phyloP scores from a whole-genome alignment of 2,329 filamentous ascomycete species.

The Fusarium decemcellulare region DNA sequence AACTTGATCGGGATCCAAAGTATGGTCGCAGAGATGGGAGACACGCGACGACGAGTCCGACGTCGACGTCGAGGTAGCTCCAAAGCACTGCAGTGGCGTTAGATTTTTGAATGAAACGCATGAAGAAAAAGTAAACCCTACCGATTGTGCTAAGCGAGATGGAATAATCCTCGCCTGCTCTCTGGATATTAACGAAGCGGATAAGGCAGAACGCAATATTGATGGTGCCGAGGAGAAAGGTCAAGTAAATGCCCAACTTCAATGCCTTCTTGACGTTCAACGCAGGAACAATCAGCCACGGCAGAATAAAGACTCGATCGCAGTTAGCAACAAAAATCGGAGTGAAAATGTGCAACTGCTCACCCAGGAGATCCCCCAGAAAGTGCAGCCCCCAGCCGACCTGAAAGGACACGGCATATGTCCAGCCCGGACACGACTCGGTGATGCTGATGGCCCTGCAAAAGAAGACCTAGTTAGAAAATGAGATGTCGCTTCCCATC shows the following conservation, averaged over 20 bases:
- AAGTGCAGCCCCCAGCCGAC: constrained; percentile 34
- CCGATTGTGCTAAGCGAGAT: constrained; percentile 31
- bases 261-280: constrained; percentile 14
- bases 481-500: no score
- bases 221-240: constrained; percentile 31
- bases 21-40: constrained; percentile 37
- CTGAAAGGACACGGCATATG: constrained; percentile 17
- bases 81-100: constrained; percentile 5
- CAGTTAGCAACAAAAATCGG: neutral
- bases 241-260: constrained; percentile 34
- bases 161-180: constrained; percentile 11
- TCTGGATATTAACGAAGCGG: constrained; percentile 28
- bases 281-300: constrained; percentile 31
- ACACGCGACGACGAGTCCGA: constrained; percentile 37
- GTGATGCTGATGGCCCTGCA: neutral
- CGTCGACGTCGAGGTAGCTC: constrained; percentile 32
- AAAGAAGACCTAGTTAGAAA: neutral
- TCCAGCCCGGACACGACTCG: neutral
- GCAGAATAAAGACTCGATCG: constrained; percentile 28
- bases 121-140: neutral
- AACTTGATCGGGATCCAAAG: constrained; percentile 16
- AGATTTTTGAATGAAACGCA: neutral
- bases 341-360: no score
- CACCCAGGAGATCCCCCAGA: constrained; percentile 20
- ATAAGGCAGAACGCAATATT: constrained; percentile 33